Evolutionary conservation across 2,329 filamentous ascomycete genomes (phyloP).

Genomic region (Paraphoma sp.): DNA sequence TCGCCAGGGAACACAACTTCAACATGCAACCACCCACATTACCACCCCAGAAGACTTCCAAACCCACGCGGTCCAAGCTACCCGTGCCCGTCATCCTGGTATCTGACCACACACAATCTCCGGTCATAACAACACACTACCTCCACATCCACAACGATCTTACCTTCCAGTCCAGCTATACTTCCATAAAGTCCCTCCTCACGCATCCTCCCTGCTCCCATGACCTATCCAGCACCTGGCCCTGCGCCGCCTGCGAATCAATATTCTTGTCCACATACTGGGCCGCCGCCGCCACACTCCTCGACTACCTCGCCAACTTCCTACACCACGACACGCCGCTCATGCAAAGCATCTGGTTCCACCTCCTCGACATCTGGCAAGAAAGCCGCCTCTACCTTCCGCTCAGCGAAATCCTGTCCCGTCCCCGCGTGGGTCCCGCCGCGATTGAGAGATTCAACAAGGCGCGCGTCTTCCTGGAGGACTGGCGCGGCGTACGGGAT

Average conservation of each 20-base stretch:
- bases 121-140: slow-evolving; percentile 18
- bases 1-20: not conserved
- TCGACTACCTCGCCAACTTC: slow-evolving; percentile 44
- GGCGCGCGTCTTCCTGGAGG: slow-evolving; percentile 1
- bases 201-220: slow-evolving; percentile 2
- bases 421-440: not conserved
- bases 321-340: slow-evolving; percentile 15
- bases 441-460: not conserved
- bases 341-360: slow-evolving; percentile 38
- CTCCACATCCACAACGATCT: slow-evolving; percentile 19
- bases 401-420: slow-evolving; percentile 6
- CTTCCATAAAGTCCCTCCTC: slow-evolving; percentile 16
- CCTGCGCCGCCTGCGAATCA: slow-evolving; percentile 10
- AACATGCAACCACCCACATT: not conserved
- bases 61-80: not conserved
- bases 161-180: slow-evolving; percentile 20
- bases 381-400: slow-evolving; percentile 7
- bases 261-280: slow-evolving; percentile 21
- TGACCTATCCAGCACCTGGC: slow-evolving; percentile 1
- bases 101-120: slow-evolving; percentile 11
- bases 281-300: slow-evolving; percentile 19
- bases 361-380: slow-evolving; percentile 34
- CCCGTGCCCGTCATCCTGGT: slow-evolving; percentile 15
- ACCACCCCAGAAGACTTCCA: not conserved
- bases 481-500: not conserved